These are phyloP conservation scores for Dispira parvispora DNA, from an alignment of 192 early-diverging fungal genomes.

Conservation along the genomic window DNA sequence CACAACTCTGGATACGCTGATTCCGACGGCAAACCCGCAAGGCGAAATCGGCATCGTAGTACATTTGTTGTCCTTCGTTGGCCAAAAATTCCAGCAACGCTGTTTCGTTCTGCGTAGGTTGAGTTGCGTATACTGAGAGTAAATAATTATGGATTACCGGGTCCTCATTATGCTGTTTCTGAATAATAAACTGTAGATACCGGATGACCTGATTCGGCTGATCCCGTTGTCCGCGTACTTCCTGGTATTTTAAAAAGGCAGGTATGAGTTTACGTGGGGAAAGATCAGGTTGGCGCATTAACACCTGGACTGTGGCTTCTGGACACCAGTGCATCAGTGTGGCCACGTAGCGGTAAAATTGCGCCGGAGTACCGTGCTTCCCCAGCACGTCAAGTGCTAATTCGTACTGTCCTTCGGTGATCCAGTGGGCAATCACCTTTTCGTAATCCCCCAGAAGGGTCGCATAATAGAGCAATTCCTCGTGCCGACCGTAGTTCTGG, in stretches of 20 bases:
- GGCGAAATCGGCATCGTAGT: slow-evolving; percentile 85
- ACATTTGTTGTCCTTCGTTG: slow-evolving; percentile 43
- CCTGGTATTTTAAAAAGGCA: slow-evolving; percentile 68
- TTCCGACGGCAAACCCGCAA: slow-evolving; percentile 75
- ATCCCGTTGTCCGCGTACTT: slow-evolving; percentile 19
- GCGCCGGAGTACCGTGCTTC: slow-evolving; percentile 60
- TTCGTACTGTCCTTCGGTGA: slow-evolving; percentile 54
- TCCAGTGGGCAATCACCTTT: slow-evolving; percentile 70
- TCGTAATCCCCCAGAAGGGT: slow-evolving; percentile 73
- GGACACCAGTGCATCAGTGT: slow-evolving; percentile 73
- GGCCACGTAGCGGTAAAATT: slow-evolving; percentile 80
- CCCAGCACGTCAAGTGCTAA: slow-evolving; percentile 63
- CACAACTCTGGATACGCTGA: slow-evolving; percentile 67
- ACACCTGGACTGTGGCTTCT: slow-evolving; percentile 64
- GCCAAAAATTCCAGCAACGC: slow-evolving; percentile 59
- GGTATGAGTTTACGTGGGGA: slow-evolving; percentile 76
- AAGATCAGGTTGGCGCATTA: slow-evolving; percentile 72
- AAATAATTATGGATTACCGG: slow-evolving; percentile 88
- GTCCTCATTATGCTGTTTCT: slow-evolving; percentile 62
- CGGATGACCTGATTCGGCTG: slow-evolving; percentile 68
- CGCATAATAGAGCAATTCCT: slow-evolving; percentile 69
- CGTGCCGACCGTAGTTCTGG: slow-evolving; percentile 66
- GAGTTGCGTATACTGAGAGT: slow-evolving; percentile 54
- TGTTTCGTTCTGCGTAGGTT: slow-evolving; percentile 45
- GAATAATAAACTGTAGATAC: slow-evolving; percentile 72